Evolutionary conservation across 2,329 filamentous ascomycete species (phyloP), one percentile per base, ranked within the genome.

Genomic region (Hymenoscyphus scutula): DNA sequence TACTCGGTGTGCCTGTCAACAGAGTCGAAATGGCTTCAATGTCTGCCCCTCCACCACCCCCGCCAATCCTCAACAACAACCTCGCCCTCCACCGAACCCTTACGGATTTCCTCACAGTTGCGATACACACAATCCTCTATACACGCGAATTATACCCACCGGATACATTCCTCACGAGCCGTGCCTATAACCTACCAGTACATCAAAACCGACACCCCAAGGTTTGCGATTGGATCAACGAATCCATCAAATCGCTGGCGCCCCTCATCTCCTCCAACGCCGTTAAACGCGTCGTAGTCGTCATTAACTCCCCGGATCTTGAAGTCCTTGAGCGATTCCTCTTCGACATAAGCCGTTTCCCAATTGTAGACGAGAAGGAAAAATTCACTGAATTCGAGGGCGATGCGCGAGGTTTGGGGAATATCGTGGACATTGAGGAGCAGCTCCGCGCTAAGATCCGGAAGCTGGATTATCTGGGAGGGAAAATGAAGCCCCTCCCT

Each of bases 121-220:
- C 86, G 64, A 84, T 88, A 65, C 88, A 91, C 74, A 88, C 88
- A 63, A 86, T 91, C 68, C 81, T 91, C 62, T 89, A 85, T 75
- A 81, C 89, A 53, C 85, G 88, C 66, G 76, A 77, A 62, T 82
- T 91, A 69, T 91, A 91, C 72, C 88, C 88, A 1, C 76, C 77
- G 60, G 77, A 80, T 41, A 85, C 87, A n/a, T 91, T 91, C 75
- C 79, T 89, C 54, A 81, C 84, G 51, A 82, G 86, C 6, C 82
- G 86, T 64, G 87, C 85, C 71, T 90, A 89, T 79, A 89, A 90
- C 75, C 85, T 86, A 67, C 81, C 88, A n/a, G 85, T 90, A 62
- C 83, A 85, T 61, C 88, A 91, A 73, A 88, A 82, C 64, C 84
- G 88, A 53, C 88, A 91, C 74, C 87, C 88, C 0, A 80, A 82